Conservation (phyloP, 139 green algal genomes). For the Chlorella sp. region DNA sequence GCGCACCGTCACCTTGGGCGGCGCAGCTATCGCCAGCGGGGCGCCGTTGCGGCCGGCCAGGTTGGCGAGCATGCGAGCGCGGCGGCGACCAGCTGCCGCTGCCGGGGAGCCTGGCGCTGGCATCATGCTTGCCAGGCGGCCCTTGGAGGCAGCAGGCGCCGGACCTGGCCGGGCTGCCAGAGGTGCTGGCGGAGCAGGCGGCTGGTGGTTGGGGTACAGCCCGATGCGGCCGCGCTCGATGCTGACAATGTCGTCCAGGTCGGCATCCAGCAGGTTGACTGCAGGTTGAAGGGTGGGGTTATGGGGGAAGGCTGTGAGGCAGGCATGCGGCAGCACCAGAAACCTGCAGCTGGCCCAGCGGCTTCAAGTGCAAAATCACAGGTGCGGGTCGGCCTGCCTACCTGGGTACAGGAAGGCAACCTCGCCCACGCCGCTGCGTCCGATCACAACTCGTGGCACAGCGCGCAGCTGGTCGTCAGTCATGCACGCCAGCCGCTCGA, state of each 20-base stretch:
- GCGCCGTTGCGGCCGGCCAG: not conserved
- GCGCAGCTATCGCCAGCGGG: not conserved
- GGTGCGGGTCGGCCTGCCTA: not conserved
- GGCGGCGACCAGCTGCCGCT: not conserved
- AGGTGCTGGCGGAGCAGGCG: not conserved
- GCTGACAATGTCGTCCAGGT: constrained; percentile 35
- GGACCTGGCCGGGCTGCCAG: not conserved
- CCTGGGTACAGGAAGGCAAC: constrained; percentile 46
- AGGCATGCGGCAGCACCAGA: too few species aligned
- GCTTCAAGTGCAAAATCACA: too few species aligned
- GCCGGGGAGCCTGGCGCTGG: not conserved
- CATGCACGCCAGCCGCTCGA: constrained; percentile 19
- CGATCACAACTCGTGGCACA: constrained; percentile 40
- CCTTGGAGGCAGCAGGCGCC: too few species aligned
- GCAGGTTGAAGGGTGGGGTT: not conserved
- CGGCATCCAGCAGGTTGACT: constrained; percentile 36
- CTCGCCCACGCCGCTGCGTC: constrained; percentile 40
- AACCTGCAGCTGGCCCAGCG: too few species aligned
- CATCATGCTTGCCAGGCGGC: too few species aligned
- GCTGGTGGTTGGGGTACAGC: constrained; percentile 21
- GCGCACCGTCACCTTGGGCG: too few species aligned
- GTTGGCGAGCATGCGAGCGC: not conserved
- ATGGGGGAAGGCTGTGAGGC: too few species aligned
- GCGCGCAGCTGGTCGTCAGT: constrained; percentile 33
- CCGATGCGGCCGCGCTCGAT: constrained; percentile 41